Conservation (phyloP, 2,329 filamentous ascomycete species). For the Aspergillus aculeatus region DNA sequence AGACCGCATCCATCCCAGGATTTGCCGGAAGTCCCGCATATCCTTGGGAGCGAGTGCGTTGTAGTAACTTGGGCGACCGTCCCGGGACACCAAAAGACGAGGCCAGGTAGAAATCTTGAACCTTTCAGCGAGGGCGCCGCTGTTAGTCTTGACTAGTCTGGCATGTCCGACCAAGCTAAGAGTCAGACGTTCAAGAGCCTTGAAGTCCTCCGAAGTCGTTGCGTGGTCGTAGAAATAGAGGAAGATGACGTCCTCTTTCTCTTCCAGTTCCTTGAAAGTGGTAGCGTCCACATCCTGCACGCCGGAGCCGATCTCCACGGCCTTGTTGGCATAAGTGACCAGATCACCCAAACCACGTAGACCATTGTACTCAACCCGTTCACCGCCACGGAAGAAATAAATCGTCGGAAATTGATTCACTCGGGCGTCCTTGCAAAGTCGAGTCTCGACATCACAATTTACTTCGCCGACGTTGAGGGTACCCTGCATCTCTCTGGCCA, state of each 20-base stretch:
- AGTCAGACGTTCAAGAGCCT: constrained; percentile 79
- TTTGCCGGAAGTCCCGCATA: constrained; percentile 80
- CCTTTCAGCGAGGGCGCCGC: constrained; percentile 69
- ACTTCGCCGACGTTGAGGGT: constrained; percentile 92
- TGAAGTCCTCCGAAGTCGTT: constrained; percentile 88
- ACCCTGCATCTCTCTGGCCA: constrained; percentile 88
- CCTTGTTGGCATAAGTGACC: constrained; percentile 80
- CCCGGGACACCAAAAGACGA: constrained; percentile 82
- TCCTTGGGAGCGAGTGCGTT: constrained; percentile 81
- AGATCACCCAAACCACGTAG: constrained; percentile 90
- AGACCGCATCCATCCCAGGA: constrained; percentile 90
- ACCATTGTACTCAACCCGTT: constrained; percentile 89
- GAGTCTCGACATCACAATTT: constrained; percentile 82
- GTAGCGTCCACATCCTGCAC: constrained; percentile 77
- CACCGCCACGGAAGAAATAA: constrained; percentile 86
- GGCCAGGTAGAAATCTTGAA: constrained; percentile 98
- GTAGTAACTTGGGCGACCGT: constrained; percentile 88
- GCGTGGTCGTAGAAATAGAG: constrained; percentile 97
- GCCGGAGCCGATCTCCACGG: constrained; percentile 71
- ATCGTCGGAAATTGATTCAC: constrained; percentile 83
- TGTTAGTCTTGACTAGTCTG: constrained; percentile 87
- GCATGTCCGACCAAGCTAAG: constrained; percentile 87
- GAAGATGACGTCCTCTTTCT: constrained; percentile 94
- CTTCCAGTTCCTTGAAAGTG: constrained; percentile 76
- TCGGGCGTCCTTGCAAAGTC: constrained; percentile 87